A percentile compares a stretch with the other conserved stretches of the same genome.
Conservation (phyloP, 2,329 filamentous ascomycete species). For the Penicillium hordei region DNA sequence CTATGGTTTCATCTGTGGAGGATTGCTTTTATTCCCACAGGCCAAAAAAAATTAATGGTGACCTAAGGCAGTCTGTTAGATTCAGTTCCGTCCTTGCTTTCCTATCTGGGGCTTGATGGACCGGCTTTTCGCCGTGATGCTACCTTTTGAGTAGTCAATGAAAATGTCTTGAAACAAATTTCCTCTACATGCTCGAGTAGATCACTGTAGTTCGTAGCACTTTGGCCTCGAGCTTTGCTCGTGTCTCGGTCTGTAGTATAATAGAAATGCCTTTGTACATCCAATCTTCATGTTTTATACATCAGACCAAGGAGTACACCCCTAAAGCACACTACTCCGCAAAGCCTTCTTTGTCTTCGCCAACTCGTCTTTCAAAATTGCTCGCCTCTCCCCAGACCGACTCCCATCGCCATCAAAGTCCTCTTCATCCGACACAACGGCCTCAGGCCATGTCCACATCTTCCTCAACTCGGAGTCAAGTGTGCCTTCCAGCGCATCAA, state of each 20-base stretch:
- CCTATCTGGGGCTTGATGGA: slow-evolving; percentile 9
- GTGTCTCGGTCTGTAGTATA: neutral
- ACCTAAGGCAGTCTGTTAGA: slow-evolving; percentile 13
- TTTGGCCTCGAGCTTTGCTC: neutral
- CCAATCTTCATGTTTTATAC: neutral
- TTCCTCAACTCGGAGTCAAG: slow-evolving; percentile 43
- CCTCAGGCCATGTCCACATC: slow-evolving; percentile 45
- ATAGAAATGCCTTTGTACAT: slow-evolving; percentile 1
- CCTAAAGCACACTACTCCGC: slow-evolving; percentile 27
- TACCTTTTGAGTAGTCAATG: slow-evolving; percentile 18
- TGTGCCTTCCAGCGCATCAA: slow-evolving; percentile 47
- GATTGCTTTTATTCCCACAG: slow-evolving; percentile 3
- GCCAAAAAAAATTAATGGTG: slow-evolving; percentile 27
- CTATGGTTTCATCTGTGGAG: slow-evolving; percentile 18
- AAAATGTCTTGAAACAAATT: neutral
- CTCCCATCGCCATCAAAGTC: slow-evolving; percentile 40
- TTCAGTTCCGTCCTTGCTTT: slow-evolving; percentile 14
- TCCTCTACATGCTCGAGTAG: neutral
- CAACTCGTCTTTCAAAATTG: slow-evolving; percentile 42
- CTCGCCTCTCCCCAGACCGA: slow-evolving; percentile 36
- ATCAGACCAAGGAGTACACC: neutral
- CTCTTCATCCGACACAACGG: slow-evolving; percentile 17
- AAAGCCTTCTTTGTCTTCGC: slow-evolving; percentile 31
- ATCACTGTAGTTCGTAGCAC: neutral
- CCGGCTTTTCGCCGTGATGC: slow-evolving; percentile 18